Percentiles rank a stretch among this genome's conserved stretches.
Conservation (phyloP, 2,329 filamentous ascomycete species). For the Arachnopeziza araneosa region DNA sequence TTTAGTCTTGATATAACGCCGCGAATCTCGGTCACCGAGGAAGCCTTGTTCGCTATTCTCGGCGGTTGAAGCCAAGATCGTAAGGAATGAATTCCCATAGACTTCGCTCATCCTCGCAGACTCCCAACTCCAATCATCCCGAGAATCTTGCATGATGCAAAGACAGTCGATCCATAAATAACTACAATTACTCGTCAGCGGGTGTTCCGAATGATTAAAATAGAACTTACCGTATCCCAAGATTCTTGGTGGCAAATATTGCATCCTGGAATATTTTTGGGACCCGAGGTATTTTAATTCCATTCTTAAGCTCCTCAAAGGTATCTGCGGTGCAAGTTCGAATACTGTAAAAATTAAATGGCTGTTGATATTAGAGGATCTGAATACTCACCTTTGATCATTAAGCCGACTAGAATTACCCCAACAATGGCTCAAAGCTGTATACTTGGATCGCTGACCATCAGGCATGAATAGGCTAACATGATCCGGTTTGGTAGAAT, state of each 20-base stretch:
- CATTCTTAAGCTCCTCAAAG: not conserved
- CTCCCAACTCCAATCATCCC: slow-evolving; percentile 4
- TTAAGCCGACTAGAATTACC: not conserved
- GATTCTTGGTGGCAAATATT: not conserved
- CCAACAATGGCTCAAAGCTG: slow-evolving; percentile 5
- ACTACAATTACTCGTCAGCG: not conserved
- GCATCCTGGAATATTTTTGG: slow-evolving; percentile 2
- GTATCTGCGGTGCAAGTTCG: not conserved
- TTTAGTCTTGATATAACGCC: not conserved
- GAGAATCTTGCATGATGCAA: slow-evolving; percentile 3
- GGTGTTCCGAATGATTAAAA: not conserved
- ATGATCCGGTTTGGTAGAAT: not conserved
- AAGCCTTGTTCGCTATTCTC: not conserved
- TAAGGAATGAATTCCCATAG: not conserved
- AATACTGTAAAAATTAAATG: not conserved
- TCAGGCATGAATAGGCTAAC: not conserved
- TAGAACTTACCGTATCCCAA: not conserved
- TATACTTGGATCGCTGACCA: not conserved
- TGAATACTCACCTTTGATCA: not conserved
- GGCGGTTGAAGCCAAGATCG: not conserved
- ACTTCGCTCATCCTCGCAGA: slow-evolving; percentile 4
- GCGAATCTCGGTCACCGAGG: not conserved
- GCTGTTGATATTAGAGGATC: not conserved
- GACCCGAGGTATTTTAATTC: not conserved
- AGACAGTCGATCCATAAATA: slow-evolving; percentile 8